phyloP scores from a whole-genome alignment of 2,329 filamentous ascomycete genomes.

The Arthrocladium fulminans region DNA sequence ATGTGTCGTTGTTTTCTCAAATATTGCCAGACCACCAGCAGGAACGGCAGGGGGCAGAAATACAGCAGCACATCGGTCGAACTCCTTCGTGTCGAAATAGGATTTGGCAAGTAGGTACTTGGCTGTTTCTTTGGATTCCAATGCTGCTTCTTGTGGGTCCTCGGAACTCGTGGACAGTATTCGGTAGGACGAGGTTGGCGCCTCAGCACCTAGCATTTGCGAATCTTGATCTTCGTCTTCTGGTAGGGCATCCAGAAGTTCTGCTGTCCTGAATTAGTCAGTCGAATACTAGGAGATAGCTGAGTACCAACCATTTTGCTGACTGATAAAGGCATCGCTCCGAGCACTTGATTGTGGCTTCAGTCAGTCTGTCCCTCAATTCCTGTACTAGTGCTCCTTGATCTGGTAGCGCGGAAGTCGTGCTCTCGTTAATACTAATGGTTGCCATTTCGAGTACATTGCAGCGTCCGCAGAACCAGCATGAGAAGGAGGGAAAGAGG shows the following conservation, averaged over 20 bases:
- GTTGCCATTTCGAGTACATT: constrained; percentile 1
- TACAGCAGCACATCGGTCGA: constrained; percentile 81
- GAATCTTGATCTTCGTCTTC: constrained; percentile 49
- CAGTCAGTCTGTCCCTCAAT: constrained; percentile 18
- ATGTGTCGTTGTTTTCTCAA: constrained; percentile 29
- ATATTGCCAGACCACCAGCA: constrained; percentile 53
- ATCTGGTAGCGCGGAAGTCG: constrained; percentile 1
- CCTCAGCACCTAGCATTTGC: constrained; percentile 47
- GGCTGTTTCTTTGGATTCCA: constrained; percentile 71
- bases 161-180: constrained; percentile 44
- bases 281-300: constrained; percentile 10
- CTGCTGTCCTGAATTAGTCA: constrained; percentile 63
- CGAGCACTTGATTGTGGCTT: constrained; percentile 76
- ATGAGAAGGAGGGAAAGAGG: not conserved
- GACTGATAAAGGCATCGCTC: constrained; percentile 94
- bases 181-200: constrained; percentile 41
- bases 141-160: constrained; percentile 62
- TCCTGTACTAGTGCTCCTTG: constrained; percentile 19
- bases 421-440: constrained; percentile 8
- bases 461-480: not conserved
- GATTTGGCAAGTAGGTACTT: constrained; percentile 86
- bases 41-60: constrained; percentile 75
- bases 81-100: constrained; percentile 91
- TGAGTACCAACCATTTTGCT: constrained; percentile 68
- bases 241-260: constrained; percentile 73